Base-by-base conservation (phyloP, 352 stramenopile species). In the Aphanomyces stellatus region DNA sequence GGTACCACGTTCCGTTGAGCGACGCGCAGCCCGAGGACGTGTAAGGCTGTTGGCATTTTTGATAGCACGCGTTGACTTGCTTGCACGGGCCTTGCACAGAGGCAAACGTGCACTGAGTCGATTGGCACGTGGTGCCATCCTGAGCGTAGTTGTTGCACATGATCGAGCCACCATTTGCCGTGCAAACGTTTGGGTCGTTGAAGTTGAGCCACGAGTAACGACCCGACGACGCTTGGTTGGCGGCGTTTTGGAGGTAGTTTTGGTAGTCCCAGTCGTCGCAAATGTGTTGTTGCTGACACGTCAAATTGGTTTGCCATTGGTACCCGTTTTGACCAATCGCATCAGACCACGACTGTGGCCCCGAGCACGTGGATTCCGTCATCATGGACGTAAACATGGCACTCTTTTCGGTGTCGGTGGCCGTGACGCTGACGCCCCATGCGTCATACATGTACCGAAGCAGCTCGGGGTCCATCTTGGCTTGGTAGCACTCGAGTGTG, bases 181-280 rank as follows among this genome's bases (percentile, higher is more conserved):
- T 27, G 35, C 55, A 63, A n/a, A 34, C 49, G 11, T 31, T 34
- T 24, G 48, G 48, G 55, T 34, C 35, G 6, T 19, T 7, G 31
- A 48, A 62, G 53, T 46, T 27, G 53, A 46, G 30, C 30, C 53
- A 62, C n/a, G 49, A 40, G 19, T 28, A 37, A 25, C 49, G 13
- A 11, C 25, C 19, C 6, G 17, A 34, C 17, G 8, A 11, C 6
- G 41, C n/a, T 30, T 48, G 53, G 34, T 62, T 27, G 1, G 30
- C 34, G 1, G 31, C 34, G 55, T 51, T 40, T 2, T 57, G 49
- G 40, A 63, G 55, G 40, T 51, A 49, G n/a, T 17, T 24, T 10
- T 34, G n/a, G 55, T 63, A 63, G n/a, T 63, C 55, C 13, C n/a
- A 42, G 35, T 63, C 55, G 33, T 63, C 55, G 40, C 55, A 63